Conservation (phyloP, 2,329 filamentous ascomycete species). For the Fusarium sp. region DNA sequence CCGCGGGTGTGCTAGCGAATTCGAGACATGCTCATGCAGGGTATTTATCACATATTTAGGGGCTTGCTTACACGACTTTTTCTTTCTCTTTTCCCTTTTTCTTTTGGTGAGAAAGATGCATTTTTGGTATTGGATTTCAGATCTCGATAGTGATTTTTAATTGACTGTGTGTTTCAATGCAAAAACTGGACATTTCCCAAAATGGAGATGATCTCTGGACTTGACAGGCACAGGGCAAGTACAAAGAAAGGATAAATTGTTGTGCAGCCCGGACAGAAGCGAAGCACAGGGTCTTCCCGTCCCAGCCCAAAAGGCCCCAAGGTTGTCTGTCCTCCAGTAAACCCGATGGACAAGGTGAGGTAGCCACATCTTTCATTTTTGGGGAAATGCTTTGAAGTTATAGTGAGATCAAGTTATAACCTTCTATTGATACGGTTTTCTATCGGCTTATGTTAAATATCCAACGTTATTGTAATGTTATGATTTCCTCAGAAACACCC, state of each 20-base stretch:
- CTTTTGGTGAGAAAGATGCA: not conserved
- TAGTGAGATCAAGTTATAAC: not conserved
- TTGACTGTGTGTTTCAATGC: not conserved
- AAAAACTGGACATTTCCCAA: constrained; percentile 1
- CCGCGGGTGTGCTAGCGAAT: constrained; percentile 9
- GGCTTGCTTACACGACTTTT: not conserved
- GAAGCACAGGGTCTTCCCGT: constrained; percentile 11
- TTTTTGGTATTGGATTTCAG: not conserved
- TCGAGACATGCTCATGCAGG: constrained; percentile 17
- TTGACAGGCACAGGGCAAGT: not conserved
- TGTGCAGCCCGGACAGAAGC: constrained; percentile 2
- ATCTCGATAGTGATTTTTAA: not conserved
- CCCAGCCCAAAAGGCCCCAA: not conserved
- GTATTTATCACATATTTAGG: constrained; percentile 5
- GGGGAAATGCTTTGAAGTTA: not conserved
- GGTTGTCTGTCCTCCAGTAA: not conserved
- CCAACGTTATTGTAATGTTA: not conserved
- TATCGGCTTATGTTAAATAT: not conserved
- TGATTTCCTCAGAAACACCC: not conserved
- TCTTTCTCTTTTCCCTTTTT: not conserved
- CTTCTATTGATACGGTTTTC: too few species aligned
- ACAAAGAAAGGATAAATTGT: not conserved
- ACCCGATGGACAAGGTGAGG: not conserved
- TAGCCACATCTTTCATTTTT: not conserved
- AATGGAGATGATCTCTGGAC: constrained; percentile 1